Evolutionary conservation across 108 stramenopile species (phyloP), one percentile per base, ranked within the genome.

Genomic region (Nannochloropsis oceanica): DNA sequence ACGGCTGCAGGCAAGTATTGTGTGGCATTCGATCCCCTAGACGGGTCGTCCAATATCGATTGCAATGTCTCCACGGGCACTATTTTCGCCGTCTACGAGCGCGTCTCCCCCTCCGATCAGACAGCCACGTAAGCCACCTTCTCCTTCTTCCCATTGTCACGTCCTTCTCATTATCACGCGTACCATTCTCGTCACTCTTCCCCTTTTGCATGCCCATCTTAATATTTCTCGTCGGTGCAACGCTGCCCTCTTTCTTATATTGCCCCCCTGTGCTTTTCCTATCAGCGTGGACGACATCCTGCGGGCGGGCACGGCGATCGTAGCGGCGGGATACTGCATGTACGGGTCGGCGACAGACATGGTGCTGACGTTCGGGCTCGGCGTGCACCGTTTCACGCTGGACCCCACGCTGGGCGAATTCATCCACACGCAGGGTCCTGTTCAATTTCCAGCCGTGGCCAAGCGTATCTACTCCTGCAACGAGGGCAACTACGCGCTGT

Each of bases 31-130:
- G 99, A 99, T 84, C 99, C 99, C 44, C 93, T 99, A 10, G 99
- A 99, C 89, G 99, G 99, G 44, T 96, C 95, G 43, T 94, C 93
- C 81, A 99, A 99, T 92, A 98, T 99, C 92, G 99, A 99, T 91
- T 99, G 99, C 92, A 98, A 98, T 90, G 97, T 99, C 80, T 96
- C 95, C 80, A 96, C 97, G 25, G 97, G 99, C 82, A 97, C 97
- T 43, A 99, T 99, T 86, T 98, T 99, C 91, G 93, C 93, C 83
- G 96, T 99, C 13, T 99, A 95, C 90, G 94, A 96, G 84, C 59
- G 59, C 22, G n/a, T 34, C n/a, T 44, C 73, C 27, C n/a, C 43
- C 25, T 81, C 34, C 80, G 27, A 73, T 10, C 25, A 81, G 80
- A 26, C 80, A 27, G 14, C 80, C n/a, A 27, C 13, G 80, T 27